A percentile compares a stretch with the other conserved stretches of the same genome.
phyloP scores from a whole-genome alignment of 768 basidiomycete genomes.

The Boletus rubropictus region DNA sequence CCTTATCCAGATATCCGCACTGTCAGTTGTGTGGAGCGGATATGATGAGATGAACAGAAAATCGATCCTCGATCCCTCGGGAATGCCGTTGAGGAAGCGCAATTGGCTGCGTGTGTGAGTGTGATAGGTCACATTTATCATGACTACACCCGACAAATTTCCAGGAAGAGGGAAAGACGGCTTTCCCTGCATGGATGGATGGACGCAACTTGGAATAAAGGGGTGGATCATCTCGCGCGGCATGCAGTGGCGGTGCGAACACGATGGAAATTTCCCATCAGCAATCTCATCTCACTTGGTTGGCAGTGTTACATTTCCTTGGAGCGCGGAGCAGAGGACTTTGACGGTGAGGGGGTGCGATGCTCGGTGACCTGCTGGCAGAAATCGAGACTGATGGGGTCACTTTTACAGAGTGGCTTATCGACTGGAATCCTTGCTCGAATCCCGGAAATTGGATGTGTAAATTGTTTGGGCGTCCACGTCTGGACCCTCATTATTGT shows the following conservation, averaged over 20 bases:
- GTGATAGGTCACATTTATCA: constrained; percentile 5
- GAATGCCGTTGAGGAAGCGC: constrained; percentile 10
- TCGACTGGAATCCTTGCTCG: constrained; percentile 15
- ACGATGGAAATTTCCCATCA: constrained; percentile 26
- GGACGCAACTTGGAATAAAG: constrained; percentile 15
- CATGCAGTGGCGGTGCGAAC: constrained; percentile 25
- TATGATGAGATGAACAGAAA: neutral
- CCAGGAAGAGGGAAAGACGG: constrained; percentile 1
- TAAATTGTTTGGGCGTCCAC: constrained; percentile 9
- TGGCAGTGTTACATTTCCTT: constrained; percentile 25
- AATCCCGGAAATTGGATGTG: constrained; percentile 23
- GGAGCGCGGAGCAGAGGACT: constrained; percentile 17
- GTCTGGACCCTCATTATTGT: neutral
- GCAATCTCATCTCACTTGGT: constrained; percentile 26
- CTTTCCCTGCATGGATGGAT: constrained; percentile 19
- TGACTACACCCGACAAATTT: neutral
- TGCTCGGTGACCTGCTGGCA: constrained; percentile 13
- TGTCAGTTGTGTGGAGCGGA: neutral
- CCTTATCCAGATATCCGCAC: neutral
- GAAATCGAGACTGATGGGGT: neutral
- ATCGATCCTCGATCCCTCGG: constrained; percentile 16
- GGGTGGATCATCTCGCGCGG: constrained; percentile 21
- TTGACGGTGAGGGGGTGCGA: constrained; percentile 16
- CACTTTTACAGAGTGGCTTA: constrained; percentile 8
- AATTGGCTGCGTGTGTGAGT: constrained; percentile 5